Conservation (phyloP, 768 basidiomycete genomes). For the Serendipita indica region DNA sequence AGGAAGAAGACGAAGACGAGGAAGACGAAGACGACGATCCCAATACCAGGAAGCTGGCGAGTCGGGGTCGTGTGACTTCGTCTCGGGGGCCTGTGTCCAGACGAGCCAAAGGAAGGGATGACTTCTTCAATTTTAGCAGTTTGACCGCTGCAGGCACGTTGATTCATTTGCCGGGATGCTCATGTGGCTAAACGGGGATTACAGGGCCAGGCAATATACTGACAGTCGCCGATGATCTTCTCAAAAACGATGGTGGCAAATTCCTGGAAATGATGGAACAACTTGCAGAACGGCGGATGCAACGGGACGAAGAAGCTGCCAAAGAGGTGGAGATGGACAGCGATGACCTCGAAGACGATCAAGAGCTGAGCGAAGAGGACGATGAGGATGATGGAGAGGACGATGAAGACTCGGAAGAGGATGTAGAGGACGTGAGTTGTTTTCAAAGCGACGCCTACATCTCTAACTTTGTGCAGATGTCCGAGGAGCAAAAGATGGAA, state of each 20-base stretch:
- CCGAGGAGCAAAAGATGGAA: conserved; percentile 97
- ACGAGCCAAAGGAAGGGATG: conserved; percentile 34
- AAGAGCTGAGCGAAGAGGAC: conserved; percentile 44
- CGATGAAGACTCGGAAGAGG: conserved; percentile 43
- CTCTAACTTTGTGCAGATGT: conserved; percentile 33
- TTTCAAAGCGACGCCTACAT: conserved; percentile 3
- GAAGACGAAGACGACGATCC: conserved; percentile 41
- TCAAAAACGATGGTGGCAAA: conserved; percentile 97
- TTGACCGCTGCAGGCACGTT: conserved; percentile 67
- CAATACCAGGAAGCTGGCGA: conserved; percentile 21
- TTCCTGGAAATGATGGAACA: conserved; percentile 99
- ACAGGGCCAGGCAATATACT: conserved; percentile 83
- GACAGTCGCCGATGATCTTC: conserved; percentile 93
- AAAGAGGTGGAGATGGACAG: conserved; percentile 42
- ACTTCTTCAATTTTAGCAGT: conserved; percentile 67
- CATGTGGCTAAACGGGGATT: conserved; percentile 11
- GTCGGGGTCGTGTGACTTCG: background rate
- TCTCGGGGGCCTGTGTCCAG: background rate
- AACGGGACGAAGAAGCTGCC: conserved; percentile 63
- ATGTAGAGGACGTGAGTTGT: conserved; percentile 31
- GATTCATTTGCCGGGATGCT: conserved; percentile 5
- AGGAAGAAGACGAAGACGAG: conserved; percentile 38
- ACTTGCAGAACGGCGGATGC: conserved; percentile 85
- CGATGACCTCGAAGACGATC: conserved; percentile 43
- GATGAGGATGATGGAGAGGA: conserved; percentile 54